Evolutionary conservation across 768 basidiomycete genomes (phyloP).

Genomic region (Strobilomyces confusus): DNA sequence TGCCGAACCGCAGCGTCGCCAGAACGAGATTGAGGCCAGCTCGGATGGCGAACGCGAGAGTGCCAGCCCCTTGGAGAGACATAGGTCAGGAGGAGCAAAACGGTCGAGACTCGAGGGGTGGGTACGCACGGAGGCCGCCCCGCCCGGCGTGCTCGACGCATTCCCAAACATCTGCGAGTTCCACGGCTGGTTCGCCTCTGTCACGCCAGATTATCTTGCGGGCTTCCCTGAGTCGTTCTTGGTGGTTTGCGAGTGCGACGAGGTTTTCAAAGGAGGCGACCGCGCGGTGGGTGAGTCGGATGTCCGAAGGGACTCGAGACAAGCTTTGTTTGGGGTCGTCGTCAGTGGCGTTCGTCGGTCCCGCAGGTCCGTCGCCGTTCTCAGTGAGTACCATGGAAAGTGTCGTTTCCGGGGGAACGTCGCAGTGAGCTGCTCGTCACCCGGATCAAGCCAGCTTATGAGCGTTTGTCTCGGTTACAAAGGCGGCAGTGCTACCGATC

Average conservation of each 20-base stretch:
- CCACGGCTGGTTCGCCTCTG: constrained; percentile 68
- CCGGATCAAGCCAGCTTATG: background rate
- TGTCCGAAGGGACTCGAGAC: constrained; percentile 34
- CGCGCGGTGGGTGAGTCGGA: constrained; percentile 49
- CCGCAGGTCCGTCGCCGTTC: constrained; percentile 3
- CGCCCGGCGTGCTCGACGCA: constrained; percentile 67
- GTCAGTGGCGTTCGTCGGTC: background rate
- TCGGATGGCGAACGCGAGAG: constrained; percentile 77
- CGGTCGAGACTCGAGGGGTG: background rate
- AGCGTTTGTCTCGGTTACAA: background rate
- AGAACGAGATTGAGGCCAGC: constrained; percentile 81
- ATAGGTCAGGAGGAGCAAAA: background rate
- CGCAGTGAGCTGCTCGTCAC: background rate
- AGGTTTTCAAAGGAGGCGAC: constrained; percentile 82
- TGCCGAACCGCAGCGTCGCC: constrained; percentile 67
- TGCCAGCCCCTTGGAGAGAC: constrained; percentile 60
- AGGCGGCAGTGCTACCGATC: constrained; percentile 4
- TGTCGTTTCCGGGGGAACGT: background rate
- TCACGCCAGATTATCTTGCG: constrained; percentile 82
- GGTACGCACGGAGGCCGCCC: constrained; percentile 66
- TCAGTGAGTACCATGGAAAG: constrained; percentile 4
- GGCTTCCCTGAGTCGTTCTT: constrained; percentile 68
- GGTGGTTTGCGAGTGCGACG: constrained; percentile 79
- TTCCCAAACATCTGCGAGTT: constrained; percentile 57
- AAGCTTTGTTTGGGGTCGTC: background rate